These are phyloP conservation scores for Rhipidocladum racemiflorum DNA, from an alignment of 176 grass and related monocot species.

Conservation along the genomic window DNA sequence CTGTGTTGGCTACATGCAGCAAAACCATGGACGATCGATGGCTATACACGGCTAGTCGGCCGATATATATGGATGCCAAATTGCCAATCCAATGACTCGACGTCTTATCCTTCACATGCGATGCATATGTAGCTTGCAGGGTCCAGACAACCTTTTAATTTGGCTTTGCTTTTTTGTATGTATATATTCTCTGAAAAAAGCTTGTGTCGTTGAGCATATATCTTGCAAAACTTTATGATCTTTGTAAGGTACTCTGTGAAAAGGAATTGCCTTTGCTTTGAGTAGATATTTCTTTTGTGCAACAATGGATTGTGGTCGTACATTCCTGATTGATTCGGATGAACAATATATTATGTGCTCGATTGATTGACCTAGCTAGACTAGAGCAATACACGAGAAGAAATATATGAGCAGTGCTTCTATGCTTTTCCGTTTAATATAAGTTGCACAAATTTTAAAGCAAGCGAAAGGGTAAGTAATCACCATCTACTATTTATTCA, in stretches of 20 bases:
- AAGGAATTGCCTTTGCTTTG: background rate
- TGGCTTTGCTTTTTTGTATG: background rate
- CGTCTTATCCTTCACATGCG: conserved; percentile 33
- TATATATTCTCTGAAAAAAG: background rate
- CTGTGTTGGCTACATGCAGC: conserved; percentile 25
- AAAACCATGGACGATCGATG: conserved; percentile 18
- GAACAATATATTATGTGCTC: no score
- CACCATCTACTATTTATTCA: no score
- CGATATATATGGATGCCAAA: background rate
- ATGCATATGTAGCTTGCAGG: conserved; percentile 22
- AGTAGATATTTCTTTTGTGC: conserved; percentile 15
- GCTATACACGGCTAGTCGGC: background rate
- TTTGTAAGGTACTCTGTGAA: background rate
- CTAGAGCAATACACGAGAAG: no score
- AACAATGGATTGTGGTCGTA: background rate
- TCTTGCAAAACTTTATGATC: conserved; percentile 14
- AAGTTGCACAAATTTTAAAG: no score
- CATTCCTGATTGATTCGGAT: background rate
- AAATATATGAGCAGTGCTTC: no score
- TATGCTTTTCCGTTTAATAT: no score
- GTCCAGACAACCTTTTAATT: conserved; percentile 3
- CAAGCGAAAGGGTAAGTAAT: no score
- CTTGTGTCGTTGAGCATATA: conserved; percentile 7
- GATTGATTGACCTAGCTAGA: no score
- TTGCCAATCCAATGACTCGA: conserved; percentile 21